A percentile compares a stretch with the other conserved stretches of the same genome.
These are phyloP conservation scores for Verruconis gallopava DNA, from an alignment of 2,329 filamentous ascomycete genomes.

Conservation along the genomic window DNA sequence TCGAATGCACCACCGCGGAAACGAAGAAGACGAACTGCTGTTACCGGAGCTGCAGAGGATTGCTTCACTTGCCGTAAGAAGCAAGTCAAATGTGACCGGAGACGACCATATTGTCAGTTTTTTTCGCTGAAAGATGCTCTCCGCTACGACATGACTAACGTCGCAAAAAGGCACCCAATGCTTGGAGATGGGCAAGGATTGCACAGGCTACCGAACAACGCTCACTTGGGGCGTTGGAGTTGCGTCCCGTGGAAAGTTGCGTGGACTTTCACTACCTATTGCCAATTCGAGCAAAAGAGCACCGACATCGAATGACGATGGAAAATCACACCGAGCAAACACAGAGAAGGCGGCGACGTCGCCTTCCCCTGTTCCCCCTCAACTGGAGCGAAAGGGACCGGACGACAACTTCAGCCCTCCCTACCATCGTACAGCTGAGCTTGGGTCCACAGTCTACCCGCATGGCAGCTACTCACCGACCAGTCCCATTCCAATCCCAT, in stretches of 20 bases:
- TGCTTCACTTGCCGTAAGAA: slow-evolving; percentile 88
- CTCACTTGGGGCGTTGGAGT: slow-evolving; percentile 95
- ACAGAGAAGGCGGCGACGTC: not conserved
- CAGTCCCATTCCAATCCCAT: slow-evolving; percentile 26
- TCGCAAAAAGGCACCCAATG: slow-evolving; percentile 56
- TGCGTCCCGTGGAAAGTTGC: slow-evolving; percentile 85
- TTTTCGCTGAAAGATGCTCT: not conserved
- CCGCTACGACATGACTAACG: not conserved
- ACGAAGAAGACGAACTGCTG: slow-evolving; percentile 75
- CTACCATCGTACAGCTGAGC: slow-evolving; percentile 14
- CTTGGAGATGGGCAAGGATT: slow-evolving; percentile 80
- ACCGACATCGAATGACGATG: not conserved
- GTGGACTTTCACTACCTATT: slow-evolving; percentile 66
- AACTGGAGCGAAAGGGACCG: not conserved
- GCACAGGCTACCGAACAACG: slow-evolving; percentile 91
- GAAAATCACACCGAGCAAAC: slow-evolving; percentile 3
- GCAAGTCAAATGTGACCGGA: slow-evolving; percentile 74
- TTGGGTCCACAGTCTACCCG: slow-evolving; percentile 12
- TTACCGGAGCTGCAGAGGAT: slow-evolving; percentile 82
- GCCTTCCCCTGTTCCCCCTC: not conserved
- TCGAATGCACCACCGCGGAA: slow-evolving; percentile 30
- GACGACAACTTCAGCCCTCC: not conserved
- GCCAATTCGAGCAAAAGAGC: slow-evolving; percentile 28
- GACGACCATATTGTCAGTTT: slow-evolving; percentile 65
- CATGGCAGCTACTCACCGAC: slow-evolving; percentile 9